Evolutionary conservation across 2,329 filamentous ascomycete species (phyloP).

Genomic region (Ophiostoma fasciatum): DNA sequence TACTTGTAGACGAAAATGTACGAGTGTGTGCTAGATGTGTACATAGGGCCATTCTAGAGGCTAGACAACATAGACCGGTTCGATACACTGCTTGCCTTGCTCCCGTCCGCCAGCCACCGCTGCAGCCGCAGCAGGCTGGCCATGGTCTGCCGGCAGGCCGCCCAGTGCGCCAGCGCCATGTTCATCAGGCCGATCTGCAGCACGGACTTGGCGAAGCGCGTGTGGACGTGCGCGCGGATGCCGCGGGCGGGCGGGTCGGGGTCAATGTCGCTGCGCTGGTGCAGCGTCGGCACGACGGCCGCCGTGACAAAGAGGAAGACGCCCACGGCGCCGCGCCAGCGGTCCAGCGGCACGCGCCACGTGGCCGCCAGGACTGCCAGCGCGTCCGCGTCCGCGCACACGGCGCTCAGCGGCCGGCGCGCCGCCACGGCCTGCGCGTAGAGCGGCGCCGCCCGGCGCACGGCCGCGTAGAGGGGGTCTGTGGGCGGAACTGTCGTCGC

Average conservation of each 20-base stretch:
- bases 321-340: conserved; percentile 27
- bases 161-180: conserved; percentile 8
- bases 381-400: conserved; percentile 24
- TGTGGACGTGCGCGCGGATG: conserved; percentile 5
- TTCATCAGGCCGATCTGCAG: conserved; percentile 8
- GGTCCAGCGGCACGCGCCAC: conserved; percentile 26
- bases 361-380: conserved; percentile 24
- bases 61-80: too few relatives aligned
- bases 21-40: too few relatives aligned
- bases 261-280: conserved; percentile 1
- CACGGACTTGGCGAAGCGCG: conserved; percentile 7
- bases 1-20: too few relatives aligned
- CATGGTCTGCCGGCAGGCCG: conserved; percentile 4
- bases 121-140: conserved; percentile 5
- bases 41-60: too few relatives aligned
- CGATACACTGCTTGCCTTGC: too few relatives aligned
- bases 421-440: conserved; percentile 30
- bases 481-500: too few relatives aligned
- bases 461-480: conserved; percentile 31
- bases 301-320: conserved; percentile 28
- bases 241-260: not conserved
- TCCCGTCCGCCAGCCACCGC: conserved; percentile 8
- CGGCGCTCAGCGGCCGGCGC: conserved; percentile 23
- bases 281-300: conserved; percentile 23
- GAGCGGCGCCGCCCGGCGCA: conserved; percentile 29